Evolutionary conservation across 179 eudicot species (phyloP), one percentile per base, ranked within the genome.

Genomic region (Beta macrorhiza): DNA sequence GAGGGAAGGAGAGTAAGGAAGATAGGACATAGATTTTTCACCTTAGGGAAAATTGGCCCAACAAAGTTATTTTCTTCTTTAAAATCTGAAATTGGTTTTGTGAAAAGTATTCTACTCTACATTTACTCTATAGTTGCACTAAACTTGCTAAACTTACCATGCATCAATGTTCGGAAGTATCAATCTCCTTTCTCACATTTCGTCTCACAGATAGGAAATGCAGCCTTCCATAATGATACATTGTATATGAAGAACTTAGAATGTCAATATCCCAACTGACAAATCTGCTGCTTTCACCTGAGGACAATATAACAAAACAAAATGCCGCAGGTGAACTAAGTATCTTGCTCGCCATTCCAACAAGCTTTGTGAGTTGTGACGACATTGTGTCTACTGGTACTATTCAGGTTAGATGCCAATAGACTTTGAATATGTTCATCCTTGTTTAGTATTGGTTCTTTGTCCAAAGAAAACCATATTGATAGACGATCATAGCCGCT

Each of bases 281-380:
- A 59, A 89, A 83, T 58, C 74, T 95, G 86, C 83, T 95, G 80
- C 85, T 93, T 74, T 86, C 92, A 19, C 80, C 90, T 3, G 97
- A 92, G 86, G 95, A 95, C 77, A 96, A 91, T 88, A 92, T 90
- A 80, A 93, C 93, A 32, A 93, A 93, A 86, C 88, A 94, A 44
- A 95, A 93, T 87, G 99, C 97, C 78, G 98, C 96, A 15, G 99
- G 98, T 74, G 98, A 98, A 78, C 84, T 93, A 77, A 91, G 97
- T 71, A 93, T 86, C 95, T 95, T 71, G 97, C 93, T 75, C 97
- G 98, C 80, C 90, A 95, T 82, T 93, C 97, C 62, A 85, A 82
- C 84, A 90, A 84, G 87, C 99, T 95, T 72, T 93, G 97, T 78
- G 93, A 88, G 59, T 72, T 93, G 97, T 78, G 93, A 88, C 63